Base-by-base conservation (phyloP, 1,284 basidiomycete species). In the Sanguinoderma infundibulare region DNA sequence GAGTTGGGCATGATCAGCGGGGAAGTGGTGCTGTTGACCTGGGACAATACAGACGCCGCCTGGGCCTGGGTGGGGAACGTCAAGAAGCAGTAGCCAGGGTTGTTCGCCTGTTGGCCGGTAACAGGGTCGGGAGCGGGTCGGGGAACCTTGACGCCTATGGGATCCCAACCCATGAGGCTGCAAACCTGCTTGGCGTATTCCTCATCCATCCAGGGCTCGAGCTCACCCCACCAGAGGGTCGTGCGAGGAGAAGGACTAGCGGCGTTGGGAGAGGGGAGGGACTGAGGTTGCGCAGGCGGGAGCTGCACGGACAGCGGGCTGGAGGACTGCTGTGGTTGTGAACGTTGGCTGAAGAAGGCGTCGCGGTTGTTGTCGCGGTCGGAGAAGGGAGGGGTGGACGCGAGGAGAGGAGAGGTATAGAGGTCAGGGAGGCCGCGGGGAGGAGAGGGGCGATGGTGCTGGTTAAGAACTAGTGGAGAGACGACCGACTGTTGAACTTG, bases 201-300 rank as follows among this genome's bases (percentile, higher is more conserved):
- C 83, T 93, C 92, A 78, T 94, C 92, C 92, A 95, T 95, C 93
- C 92, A 95, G 69, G 89, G 87, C 75, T 95, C 93, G 60, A 94
- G 83, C 71, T 91, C 88, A 69, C 87, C 86, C 88, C 92, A 92
- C 82, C 87, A 91, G 62, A 94, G 86, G 24, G 89, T 74, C 58
- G 70, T 71, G 60, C 72, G 73, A 28, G 71, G 66, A 47, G 71
- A 67, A 20, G 69, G 56, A 20, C 66, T 49, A 17, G 57, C 42
- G 59, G 66, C 64, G 62, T 58, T 68, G 53, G 72, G 70, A 60
- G 73, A 71, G 36, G 71, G 68, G 55, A 72, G 66, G 30, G 72
- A 70, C 51, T 63, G 62, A 50, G 70, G 67, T 54, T 69, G 69
- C 57, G 69, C 64, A 40, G 65, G 62, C 26, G 68, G 56, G 36